Base-by-base conservation (phyloP, 2,329 filamentous ascomycete genomes). In the Botryotinia calthae region DNA sequence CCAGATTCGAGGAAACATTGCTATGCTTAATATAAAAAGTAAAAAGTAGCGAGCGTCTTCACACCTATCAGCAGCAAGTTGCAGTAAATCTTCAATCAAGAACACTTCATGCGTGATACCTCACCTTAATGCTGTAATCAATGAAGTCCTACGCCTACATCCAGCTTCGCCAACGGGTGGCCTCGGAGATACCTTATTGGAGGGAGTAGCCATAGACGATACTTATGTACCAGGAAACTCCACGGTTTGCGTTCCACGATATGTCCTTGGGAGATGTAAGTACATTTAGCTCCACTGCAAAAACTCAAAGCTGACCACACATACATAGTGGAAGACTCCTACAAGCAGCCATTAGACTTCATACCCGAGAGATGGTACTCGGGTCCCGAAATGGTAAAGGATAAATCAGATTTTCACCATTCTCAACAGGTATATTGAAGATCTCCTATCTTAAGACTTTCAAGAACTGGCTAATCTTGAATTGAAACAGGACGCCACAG, bases 161-260 rank as follows among this genome's bases (percentile, higher is more conserved):
- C 72, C 73, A n/a, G 74, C 72, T 1, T 58, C 70, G 4, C n/a
- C 56, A 20, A 74, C 74, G 56, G 51, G 37, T 3, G 58, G 81
- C 8, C 80, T 80, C 61, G 76, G 83, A 2, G 75, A 81, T 46
- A 82, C 81, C 4, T 81, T 82, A 10, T 40, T 79, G 0, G 76
- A 81, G 28, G 83, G 83, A 7, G 25, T 76, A 20, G 62, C 22
- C 18, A 71, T 76, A 58, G 72, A 56, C 18, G 67, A 54, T 25
- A 65, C 70, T 5, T 54, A 70, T 20, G 73, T 77, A 40, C 76
- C 75, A 7, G 59, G 44, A n/a, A 69, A 71, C 42, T 74, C 70
- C 3, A 68, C 73, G 2, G n/a, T 74, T 25, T 73, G 59, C 22
- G 31, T 75, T 65, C 70, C 46, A 51, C 72, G 59, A 7, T 73